phyloP scores from a whole-genome alignment of 2,329 filamentous ascomycete species.

The Hysterium pulicare region DNA sequence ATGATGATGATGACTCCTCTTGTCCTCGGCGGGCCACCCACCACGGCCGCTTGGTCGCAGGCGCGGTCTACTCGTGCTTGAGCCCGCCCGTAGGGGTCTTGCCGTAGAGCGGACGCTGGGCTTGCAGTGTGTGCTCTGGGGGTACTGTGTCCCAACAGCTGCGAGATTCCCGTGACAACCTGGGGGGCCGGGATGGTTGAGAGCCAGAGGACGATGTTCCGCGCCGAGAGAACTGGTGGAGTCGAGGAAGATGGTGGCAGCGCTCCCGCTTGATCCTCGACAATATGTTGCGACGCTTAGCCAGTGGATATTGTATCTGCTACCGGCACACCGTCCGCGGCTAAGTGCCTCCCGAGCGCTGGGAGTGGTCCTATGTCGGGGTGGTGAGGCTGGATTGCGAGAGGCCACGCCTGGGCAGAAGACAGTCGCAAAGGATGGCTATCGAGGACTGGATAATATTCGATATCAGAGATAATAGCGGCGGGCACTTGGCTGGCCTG shows the following conservation, averaged over 20 bases:
- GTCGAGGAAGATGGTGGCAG: slow-evolving; percentile 8
- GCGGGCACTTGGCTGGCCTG: slow-evolving; percentile 3
- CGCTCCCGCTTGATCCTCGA: slow-evolving; percentile 4
- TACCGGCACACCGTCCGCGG: slow-evolving; percentile 4
- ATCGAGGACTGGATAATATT: not conserved
- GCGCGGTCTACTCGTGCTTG: too few relatives aligned
- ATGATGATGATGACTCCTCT: slow-evolving; percentile 1
- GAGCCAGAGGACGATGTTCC: slow-evolving; percentile 10
- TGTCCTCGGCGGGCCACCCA: not conserved
- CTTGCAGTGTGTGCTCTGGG: not conserved
- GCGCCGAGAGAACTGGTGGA: slow-evolving; percentile 13
- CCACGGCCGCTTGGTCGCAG: too few relatives aligned
- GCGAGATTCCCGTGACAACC: slow-evolving; percentile 4
- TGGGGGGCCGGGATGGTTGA: not conserved
- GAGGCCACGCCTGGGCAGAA: not conserved
- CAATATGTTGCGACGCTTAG: slow-evolving; percentile 7
- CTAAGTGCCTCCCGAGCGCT: slow-evolving; percentile 4
- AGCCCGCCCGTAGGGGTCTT: slow-evolving; percentile 1
- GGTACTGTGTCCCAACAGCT: slow-evolving; percentile 2
- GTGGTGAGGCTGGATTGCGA: not conserved
- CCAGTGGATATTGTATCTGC: slow-evolving; percentile 3
- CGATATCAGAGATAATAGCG: not conserved
- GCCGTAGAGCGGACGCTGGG: not conserved
- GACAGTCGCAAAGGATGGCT: not conserved
- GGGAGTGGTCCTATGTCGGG: not conserved